These are phyloP conservation scores for Botrytis elliptica DNA, from an alignment of 2,329 filamentous ascomycete species.

Conservation along the genomic window DNA sequence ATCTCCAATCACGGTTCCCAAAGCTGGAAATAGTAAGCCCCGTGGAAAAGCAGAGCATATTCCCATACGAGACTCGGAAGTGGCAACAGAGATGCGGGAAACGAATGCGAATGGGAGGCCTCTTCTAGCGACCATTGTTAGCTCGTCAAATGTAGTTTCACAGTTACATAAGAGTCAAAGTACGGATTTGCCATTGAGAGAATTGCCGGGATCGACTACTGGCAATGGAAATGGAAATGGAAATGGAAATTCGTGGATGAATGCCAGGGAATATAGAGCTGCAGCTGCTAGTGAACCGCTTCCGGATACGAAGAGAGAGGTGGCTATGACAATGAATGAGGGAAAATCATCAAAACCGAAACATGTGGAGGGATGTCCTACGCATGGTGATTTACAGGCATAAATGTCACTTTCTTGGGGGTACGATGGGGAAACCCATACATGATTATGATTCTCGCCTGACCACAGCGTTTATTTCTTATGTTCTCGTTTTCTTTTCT, in stretches of 20 bases:
- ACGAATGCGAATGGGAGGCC: constrained; percentile 22
- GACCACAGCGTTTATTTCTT: neutral
- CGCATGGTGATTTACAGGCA: neutral
- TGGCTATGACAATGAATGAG: neutral
- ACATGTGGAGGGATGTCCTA: neutral
- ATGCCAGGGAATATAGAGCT: constrained; percentile 1
- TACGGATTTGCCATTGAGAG: constrained; percentile 10
- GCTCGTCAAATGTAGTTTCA: constrained; percentile 30
- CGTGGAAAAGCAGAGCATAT: constrained; percentile 33
- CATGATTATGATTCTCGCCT: neutral
- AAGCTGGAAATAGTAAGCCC: constrained; percentile 14
- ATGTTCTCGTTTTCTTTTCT: neutral
- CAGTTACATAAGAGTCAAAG: constrained; percentile 15
- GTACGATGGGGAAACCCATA: neutral
- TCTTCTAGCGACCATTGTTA: constrained; percentile 30
- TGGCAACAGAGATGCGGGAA: constrained; percentile 29
- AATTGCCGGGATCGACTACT: neutral
- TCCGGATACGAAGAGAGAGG: neutral
- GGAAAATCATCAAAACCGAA: neutral
- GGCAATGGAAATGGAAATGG: neutral
- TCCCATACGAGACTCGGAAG: constrained; percentile 27
- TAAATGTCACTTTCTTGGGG: neutral
- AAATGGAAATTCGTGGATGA: constrained; percentile 2
- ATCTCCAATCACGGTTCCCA: constrained; percentile 31
- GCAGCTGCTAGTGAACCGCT: neutral